Evolutionary conservation across 1,284 basidiomycete genomes (phyloP), one percentile per base, ranked within the genome.

Genomic region (Vanrija sp.): DNA sequence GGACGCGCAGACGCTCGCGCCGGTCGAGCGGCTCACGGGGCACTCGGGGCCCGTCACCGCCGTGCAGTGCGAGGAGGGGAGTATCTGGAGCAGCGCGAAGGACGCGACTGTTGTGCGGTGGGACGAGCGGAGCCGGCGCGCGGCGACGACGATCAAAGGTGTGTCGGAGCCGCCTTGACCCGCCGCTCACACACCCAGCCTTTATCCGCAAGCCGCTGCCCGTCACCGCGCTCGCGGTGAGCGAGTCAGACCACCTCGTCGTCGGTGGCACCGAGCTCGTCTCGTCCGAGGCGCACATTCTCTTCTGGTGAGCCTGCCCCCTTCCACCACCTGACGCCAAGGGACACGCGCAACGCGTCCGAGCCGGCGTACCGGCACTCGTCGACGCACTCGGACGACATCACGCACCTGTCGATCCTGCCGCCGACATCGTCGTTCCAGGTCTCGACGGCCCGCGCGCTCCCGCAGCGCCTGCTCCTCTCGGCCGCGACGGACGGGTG

Each of bases 301-400:
- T 79, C 9, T 78, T 76, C 66, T 80, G 77, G 78, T 77, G 52
- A 26, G 66, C 7, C 6, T 40, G 19, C 21, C 48, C 6, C 43
- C 46, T 21, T 19, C 25, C 0, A n/a, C 12, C 43, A 19, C 8
- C 19, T 42, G 38, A 28, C 6, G 38, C 15, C 5, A 51, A 78
- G 77, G 73, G 78, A 80, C 55, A 68, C 68, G 12, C 71, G 78
- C 16, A 68, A 73, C 43, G 38, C 72, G 18, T 61, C 67, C 19
- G 43, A 67, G 18, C 72, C 78, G 0, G 62, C 76, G 1, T 78
- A 78, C 62, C 58, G 68, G 5, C 79, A 81, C 62, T 66, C 74
- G 7, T 77, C 79, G 7, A 77, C 79, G 12, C 80, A 81, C 58
- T 78, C 78, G 18, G 79, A 81, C 71, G 79, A 80, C 58, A 76